These are phyloP conservation scores for Russula sp. DNA, from an alignment of 768 basidiomycete species.

Conservation along the genomic window DNA sequence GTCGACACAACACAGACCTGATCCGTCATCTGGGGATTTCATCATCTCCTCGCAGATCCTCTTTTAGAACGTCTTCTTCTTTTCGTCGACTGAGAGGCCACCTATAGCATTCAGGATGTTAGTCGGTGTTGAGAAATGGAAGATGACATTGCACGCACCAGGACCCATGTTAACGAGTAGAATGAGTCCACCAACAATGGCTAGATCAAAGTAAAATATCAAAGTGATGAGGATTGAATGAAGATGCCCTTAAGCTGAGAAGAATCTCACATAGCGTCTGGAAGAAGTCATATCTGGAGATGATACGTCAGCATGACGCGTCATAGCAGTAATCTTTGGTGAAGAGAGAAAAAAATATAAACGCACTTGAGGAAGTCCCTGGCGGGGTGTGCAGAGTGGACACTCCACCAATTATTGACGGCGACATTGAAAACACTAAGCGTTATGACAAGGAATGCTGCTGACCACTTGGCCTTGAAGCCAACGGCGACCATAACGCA, in stretches of 20 bases:
- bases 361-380: conserved; percentile 92
- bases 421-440: conserved; percentile 95
- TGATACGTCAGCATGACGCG: conserved; percentile 23
- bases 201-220: conserved; percentile 27
- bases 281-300: conserved; percentile 91
- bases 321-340: neutral
- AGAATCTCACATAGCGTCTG: conserved; percentile 70
- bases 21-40: neutral
- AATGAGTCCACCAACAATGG: conserved; percentile 96
- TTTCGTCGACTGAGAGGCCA: conserved; percentile 96
- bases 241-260: neutral
- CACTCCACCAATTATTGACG: conserved; percentile 98
- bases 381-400: conserved; percentile 87
- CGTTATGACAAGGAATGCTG: conserved; percentile 87
- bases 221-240: conserved; percentile 5
- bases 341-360: neutral
- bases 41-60: neutral
- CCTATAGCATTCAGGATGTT: conserved; percentile 37
- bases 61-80: conserved; percentile 88
- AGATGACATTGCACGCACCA: conserved; percentile 38
- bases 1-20: conserved; percentile 6
- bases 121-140: neutral
- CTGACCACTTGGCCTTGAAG: conserved; percentile 99
- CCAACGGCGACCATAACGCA: conserved; percentile 96
- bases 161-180: conserved; percentile 98